Conservation (phyloP, 768 basidiomycete species). For the Boletus vinaceobasis region DNA sequence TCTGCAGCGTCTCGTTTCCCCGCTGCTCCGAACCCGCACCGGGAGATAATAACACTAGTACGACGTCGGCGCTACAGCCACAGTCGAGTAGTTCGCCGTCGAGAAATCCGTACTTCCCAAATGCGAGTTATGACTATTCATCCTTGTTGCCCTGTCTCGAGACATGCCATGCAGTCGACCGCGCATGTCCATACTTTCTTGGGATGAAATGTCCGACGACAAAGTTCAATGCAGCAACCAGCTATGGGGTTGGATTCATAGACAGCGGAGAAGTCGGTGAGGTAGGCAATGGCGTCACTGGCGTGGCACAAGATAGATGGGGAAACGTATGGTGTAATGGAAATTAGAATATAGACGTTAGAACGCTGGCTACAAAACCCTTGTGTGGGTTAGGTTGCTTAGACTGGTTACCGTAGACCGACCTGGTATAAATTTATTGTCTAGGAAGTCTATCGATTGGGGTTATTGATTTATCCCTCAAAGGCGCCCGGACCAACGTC, state of each 20-base stretch:
- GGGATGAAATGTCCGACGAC: slow-evolving; percentile 64
- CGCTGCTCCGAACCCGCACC: slow-evolving; percentile 61
- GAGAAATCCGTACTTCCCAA: slow-evolving; percentile 49
- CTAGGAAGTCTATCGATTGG: background rate
- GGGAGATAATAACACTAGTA: slow-evolving; percentile 15
- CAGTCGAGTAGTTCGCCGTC: slow-evolving; percentile 38
- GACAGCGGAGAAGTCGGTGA: slow-evolving; percentile 49
- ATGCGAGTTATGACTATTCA: slow-evolving; percentile 45
- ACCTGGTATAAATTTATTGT: background rate
- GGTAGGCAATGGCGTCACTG: slow-evolving; percentile 48
- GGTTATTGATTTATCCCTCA: slow-evolving; percentile 35
- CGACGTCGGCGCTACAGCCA: slow-evolving; percentile 42
- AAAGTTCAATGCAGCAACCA: slow-evolving; percentile 58
- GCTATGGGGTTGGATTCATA: slow-evolving; percentile 75
- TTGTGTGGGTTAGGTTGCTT: background rate
- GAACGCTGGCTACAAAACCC: background rate
- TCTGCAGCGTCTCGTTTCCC: slow-evolving; percentile 70
- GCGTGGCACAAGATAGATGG: slow-evolving; percentile 58
- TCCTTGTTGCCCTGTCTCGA: slow-evolving; percentile 77
- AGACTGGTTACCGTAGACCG: background rate
- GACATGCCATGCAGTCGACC: slow-evolving; percentile 66
- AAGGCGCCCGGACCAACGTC: slow-evolving; percentile 63
- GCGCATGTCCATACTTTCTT: slow-evolving; percentile 74
- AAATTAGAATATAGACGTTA: slow-evolving; percentile 4
- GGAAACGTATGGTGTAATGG: slow-evolving; percentile 78